A percentile compares a stretch with the other conserved stretches of the same genome.
These are phyloP conservation scores for Papiliotrema nemorosa DNA, from an alignment of 1,284 basidiomycete genomes.

Conservation along the genomic window DNA sequence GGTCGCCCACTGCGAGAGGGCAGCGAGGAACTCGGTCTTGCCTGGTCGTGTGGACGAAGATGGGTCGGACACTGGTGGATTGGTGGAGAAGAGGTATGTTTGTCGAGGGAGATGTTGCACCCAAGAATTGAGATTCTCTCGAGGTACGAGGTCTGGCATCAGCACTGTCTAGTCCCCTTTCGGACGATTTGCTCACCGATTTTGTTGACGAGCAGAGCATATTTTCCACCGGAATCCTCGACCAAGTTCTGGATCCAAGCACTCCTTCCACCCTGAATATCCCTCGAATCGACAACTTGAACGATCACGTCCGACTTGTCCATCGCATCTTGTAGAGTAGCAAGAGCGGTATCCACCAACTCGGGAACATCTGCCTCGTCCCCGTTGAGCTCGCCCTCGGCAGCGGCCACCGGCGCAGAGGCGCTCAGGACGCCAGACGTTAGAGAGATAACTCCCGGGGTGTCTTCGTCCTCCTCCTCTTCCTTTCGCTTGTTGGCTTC, in stretches of 20 bases:
- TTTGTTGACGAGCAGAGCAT: conserved; percentile 79
- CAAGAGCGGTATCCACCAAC: conserved; percentile 65
- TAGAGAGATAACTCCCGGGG: conserved; percentile 37
- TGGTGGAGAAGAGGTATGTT: conserved; percentile 78
- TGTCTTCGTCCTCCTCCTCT: conserved; percentile 45
- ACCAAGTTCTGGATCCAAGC: conserved; percentile 62
- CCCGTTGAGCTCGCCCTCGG: conserved; percentile 10
- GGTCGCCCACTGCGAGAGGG: conserved; percentile 23
- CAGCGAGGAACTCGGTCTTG: conserved; percentile 24
- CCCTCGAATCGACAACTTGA: conserved; percentile 79
- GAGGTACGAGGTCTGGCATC: conserved; percentile 70
- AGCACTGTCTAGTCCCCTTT: neutral
- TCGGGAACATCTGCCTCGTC: conserved; percentile 56
- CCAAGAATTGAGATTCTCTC: conserved; percentile 77
- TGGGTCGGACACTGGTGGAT: conserved; percentile 35
- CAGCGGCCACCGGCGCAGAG: conserved; percentile 10
- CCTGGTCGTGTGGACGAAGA: conserved; percentile 29
- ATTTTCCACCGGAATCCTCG: conserved; percentile 36
- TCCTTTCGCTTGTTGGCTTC: conserved; percentile 50
- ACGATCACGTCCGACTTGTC: conserved; percentile 79
- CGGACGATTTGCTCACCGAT: conserved; percentile 60
- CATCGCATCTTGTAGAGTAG: conserved; percentile 66
- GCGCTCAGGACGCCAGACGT: conserved; percentile 20
- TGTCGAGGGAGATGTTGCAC: conserved; percentile 65
- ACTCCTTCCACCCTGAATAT: conserved; percentile 70